Base-by-base conservation (phyloP, 2,329 filamentous ascomycete species). In the Penicillium corylophilum region DNA sequence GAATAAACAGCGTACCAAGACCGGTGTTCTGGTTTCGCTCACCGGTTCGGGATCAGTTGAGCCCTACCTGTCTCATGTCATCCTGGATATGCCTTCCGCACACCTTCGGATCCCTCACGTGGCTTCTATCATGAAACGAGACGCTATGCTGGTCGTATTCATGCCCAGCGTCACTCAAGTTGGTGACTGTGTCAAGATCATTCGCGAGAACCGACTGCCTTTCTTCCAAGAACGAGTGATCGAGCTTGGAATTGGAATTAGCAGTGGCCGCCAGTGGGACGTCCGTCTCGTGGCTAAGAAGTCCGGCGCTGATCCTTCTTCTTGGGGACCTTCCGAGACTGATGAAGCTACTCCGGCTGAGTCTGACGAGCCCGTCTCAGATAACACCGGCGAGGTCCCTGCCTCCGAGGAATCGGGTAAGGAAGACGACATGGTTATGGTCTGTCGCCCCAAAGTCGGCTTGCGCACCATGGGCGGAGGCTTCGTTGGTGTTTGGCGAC, bases 91-190 rank as follows among this genome's bases (percentile, higher is more conserved):
- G 53, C 88, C 89, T 0, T 78, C 77, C 26, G 80, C 85, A 2
- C 76, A 89, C 46, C 58, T 67, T 10, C 77, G 73, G 40, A 75
- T 79, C 35, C 64, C 73, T 1, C 71, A 77, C 56, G 72, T 78
- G 18, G 67, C 72, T 0, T 70, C 70, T 1, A 82, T 84, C 13
- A 71, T 94, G 47, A 81, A 81, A 35, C 77, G 81, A 1, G 82
- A 88, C 62, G 88, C 85, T 0, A 74, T 82, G 8, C 74, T 93
- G 28, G 76, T 87, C 13, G 78, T 90, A 1, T 94, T 91, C 72
- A 85, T 84, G 57, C 89, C 89, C 0, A 89, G 84, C 61, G 84
- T 94, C 52, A 91, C 88, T 9, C 89, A 93, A 68, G 87, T 93
- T 49, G 83, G 80, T 36, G 79, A 84, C 5, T 88, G 86, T 52